Evolutionary conservation across 371 early-diverging fungal species (phyloP).

Genomic region (Syncephalis fuscata): DNA sequence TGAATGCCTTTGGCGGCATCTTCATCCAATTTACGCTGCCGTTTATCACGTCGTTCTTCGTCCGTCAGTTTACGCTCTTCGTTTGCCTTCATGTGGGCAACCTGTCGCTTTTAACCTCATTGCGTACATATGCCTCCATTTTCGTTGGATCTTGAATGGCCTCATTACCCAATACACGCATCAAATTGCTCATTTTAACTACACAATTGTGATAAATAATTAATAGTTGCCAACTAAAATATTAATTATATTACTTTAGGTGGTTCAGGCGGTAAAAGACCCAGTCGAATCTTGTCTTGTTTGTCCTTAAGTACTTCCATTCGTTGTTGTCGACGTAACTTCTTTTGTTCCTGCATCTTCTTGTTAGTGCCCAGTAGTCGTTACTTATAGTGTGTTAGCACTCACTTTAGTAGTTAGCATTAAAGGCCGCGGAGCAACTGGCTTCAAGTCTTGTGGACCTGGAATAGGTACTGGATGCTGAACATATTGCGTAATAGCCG

Average conservation of each 20-base stretch:
- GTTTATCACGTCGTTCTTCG: conserved; percentile 71
- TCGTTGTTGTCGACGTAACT: conserved; percentile 77
- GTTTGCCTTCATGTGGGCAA: conserved; percentile 64
- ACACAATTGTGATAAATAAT: background rate
- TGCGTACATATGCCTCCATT: conserved; percentile 74
- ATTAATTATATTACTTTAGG: conserved; percentile 59
- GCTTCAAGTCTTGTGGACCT: conserved; percentile 53
- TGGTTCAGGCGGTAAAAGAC: conserved; percentile 81
- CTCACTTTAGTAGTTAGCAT: conserved; percentile 71
- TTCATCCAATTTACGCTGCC: conserved; percentile 42
- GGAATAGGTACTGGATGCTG: conserved; percentile 87
- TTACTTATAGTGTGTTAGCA: background rate
- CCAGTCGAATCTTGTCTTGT: conserved; percentile 85
- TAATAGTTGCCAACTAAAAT: background rate
- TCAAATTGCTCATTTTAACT: conserved; percentile 82
- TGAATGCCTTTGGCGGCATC: conserved; percentile 48
- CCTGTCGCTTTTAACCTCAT: conserved; percentile 70
- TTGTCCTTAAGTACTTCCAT: conserved; percentile 78
- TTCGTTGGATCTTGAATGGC: conserved; percentile 88
- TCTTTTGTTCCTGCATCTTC: conserved; percentile 57
- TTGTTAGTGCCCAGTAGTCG: background rate
- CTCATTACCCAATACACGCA: conserved; percentile 81
- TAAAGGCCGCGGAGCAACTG: conserved; percentile 47
- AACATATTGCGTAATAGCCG: conserved; percentile 58
- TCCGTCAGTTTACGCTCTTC: conserved; percentile 69